Percentiles rank a stretch among this genome's conserved stretches.
These are phyloP conservation scores for Vigna hirtella DNA, from an alignment of 306 rosid species.

Conservation along the genomic window DNA sequence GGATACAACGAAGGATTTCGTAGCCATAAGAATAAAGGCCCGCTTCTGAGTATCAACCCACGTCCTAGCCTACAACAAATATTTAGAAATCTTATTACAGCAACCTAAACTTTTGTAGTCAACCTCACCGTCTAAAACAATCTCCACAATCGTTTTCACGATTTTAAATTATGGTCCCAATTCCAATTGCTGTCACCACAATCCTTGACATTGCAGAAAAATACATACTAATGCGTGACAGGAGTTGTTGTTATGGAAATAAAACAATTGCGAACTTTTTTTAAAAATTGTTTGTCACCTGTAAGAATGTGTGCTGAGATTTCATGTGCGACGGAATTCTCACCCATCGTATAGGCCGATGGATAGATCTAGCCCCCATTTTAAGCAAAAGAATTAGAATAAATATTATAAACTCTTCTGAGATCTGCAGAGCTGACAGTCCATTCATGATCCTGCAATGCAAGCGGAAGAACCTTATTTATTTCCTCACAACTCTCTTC, in stretches of 20 bases:
- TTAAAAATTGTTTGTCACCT: conserved; percentile 12
- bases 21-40: conserved; percentile 10
- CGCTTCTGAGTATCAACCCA: conserved; percentile 29
- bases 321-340: conserved; percentile 27
- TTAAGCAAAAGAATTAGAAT: conserved; percentile 61
- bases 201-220: neutral
- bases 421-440: conserved; percentile 74
- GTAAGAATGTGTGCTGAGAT: conserved; percentile 20
- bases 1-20: conserved; percentile 22
- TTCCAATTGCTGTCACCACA: neutral
- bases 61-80: neutral
- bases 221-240: neutral
- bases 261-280: neutral
- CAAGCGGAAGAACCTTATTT: conserved; percentile 55
- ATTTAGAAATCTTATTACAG: conserved; percentile 1
- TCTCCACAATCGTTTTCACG: neutral
- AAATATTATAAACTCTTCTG: conserved; percentile 60
- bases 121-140: neutral
- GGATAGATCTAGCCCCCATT: conserved; percentile 44
- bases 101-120: conserved; percentile 27
- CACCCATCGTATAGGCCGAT: conserved; percentile 12
- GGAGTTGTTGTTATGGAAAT: neutral
- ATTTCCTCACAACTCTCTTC: conserved; percentile 70
- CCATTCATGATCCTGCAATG: conserved; percentile 77
- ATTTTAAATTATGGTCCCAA: neutral